Evolutionary conservation across 371 early-diverging fungal species (phyloP).

Genomic region (Capillidium heterosporum): DNA sequence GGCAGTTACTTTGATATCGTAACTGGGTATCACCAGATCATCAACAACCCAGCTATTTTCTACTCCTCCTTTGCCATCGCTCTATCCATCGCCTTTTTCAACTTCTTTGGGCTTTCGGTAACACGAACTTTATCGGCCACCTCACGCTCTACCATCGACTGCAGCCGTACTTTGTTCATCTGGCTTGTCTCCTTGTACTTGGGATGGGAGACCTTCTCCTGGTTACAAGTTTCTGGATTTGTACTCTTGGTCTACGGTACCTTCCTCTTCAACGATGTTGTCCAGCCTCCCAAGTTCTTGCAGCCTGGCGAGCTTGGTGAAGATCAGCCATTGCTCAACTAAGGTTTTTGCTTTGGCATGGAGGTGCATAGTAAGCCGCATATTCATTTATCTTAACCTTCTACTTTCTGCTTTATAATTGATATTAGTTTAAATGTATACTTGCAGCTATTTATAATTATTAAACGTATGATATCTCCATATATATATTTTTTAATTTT

Average conservation of each 20-base stretch:
- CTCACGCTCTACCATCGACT: constrained; percentile 83
- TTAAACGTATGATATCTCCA: too few relatives aligned
- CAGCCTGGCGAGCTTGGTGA: too few relatives aligned
- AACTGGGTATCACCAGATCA: constrained; percentile 53
- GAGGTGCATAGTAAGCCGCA: too few relatives aligned
- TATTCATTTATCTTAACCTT: too few relatives aligned
- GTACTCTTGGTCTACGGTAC: constrained; percentile 71
- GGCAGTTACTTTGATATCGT: constrained; percentile 64
- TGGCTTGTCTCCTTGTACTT: constrained; percentile 78
- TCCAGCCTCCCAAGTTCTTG: constrained; percentile 28
- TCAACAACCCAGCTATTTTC: constrained; percentile 42
- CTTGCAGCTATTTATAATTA: too few relatives aligned
- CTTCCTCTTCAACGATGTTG: constrained; percentile 75
- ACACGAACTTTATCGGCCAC: constrained; percentile 74
- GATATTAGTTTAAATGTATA: too few relatives aligned
- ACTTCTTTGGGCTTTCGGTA: constrained; percentile 86
- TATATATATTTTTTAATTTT: too few relatives aligned
- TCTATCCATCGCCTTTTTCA: constrained; percentile 79
- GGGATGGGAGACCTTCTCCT: constrained; percentile 86
- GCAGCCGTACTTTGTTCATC: constrained; percentile 86
- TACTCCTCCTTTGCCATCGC: constrained; percentile 58
- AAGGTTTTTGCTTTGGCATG: too few relatives aligned
- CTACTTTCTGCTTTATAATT: too few relatives aligned
- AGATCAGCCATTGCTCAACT: too few relatives aligned
- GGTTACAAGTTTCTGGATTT: constrained; percentile 78